These are phyloP conservation scores for Ganoderma sinense DNA, from an alignment of 1,284 basidiomycete species.

Conservation along the genomic window DNA sequence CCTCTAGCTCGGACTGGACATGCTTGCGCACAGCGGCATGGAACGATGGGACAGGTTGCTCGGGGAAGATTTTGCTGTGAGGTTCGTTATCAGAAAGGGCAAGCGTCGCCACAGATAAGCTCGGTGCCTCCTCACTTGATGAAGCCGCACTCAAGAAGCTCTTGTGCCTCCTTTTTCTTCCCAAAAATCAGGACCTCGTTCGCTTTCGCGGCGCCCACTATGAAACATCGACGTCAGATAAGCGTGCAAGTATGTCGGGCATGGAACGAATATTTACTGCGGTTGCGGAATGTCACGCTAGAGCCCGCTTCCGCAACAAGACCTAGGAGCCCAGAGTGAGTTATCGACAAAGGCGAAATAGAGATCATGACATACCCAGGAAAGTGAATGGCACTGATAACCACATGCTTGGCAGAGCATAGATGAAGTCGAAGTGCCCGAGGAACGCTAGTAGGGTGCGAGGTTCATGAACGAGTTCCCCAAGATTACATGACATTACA, in stretches of 20 bases:
- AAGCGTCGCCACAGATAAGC: constrained; percentile 13
- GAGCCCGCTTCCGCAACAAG: constrained; percentile 71
- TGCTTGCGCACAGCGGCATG: constrained; percentile 57
- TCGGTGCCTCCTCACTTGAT: constrained; percentile 58
- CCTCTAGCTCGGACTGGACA: constrained; percentile 58
- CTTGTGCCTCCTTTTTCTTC: constrained; percentile 67
- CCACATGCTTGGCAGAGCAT: constrained; percentile 68
- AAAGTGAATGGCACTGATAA: constrained; percentile 73
- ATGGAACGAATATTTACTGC: constrained; percentile 52
- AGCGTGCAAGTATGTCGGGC: background rate
- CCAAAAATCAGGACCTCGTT: constrained; percentile 76
- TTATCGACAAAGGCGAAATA: constrained; percentile 5
- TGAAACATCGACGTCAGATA: background rate
- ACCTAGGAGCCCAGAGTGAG: constrained; percentile 46
- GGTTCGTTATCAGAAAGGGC: constrained; percentile 14
- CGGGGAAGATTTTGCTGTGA: constrained; percentile 65
- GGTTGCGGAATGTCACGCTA: constrained; percentile 71
- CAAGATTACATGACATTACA: constrained; percentile 11
- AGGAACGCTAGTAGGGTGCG: constrained; percentile 58
- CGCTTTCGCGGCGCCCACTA: constrained; percentile 73
- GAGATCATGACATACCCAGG: constrained; percentile 51
- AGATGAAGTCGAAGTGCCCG: constrained; percentile 79
- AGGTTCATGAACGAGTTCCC: background rate
- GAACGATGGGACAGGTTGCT: constrained; percentile 59
- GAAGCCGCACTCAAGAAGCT: constrained; percentile 67